phyloP scores from a whole-genome alignment of 2,329 filamentous ascomycete genomes.

The Botryotinia convoluta region DNA sequence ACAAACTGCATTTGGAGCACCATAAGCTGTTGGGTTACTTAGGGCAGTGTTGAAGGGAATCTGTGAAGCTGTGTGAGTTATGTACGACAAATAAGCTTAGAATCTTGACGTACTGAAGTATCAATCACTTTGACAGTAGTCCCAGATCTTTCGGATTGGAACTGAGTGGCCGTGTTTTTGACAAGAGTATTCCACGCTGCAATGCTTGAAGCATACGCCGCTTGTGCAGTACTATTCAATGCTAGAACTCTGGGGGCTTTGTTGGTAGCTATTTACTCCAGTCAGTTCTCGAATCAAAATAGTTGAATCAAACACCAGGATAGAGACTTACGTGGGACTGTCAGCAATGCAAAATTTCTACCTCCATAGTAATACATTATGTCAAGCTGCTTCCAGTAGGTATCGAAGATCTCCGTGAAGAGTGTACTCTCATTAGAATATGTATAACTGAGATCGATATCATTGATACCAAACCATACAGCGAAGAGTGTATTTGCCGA shows the following conservation, averaged over 20 bases:
- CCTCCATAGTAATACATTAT: conserved; percentile 46
- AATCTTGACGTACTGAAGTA: background rate
- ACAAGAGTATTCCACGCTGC: conserved; percentile 7
- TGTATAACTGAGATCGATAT: conserved; percentile 8
- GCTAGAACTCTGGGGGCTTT: background rate
- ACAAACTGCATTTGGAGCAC: conserved; percentile 17
- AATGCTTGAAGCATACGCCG: conserved; percentile 2
- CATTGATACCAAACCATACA: conserved; percentile 13
- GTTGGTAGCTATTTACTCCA: background rate
- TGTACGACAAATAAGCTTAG: no score
- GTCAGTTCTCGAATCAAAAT: background rate
- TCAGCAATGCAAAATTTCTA: conserved; percentile 49
- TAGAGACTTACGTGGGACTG: conserved; percentile 42
- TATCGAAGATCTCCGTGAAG: conserved; percentile 1
- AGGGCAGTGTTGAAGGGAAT: conserved; percentile 14
- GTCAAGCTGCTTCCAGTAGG: conserved; percentile 13
- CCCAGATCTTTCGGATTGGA: conserved; percentile 13
- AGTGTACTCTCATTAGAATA: background rate
- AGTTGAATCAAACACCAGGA: background rate
- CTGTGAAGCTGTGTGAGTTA: background rate
- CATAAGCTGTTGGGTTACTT: conserved; percentile 21
- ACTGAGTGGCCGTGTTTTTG: background rate
- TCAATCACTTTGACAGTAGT: conserved; percentile 15
- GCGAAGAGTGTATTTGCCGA: conserved; percentile 12
- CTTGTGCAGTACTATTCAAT: background rate